Evolutionary conservation across 2,329 filamentous ascomycete species (phyloP).

Genomic region (Alternaria triticina): DNA sequence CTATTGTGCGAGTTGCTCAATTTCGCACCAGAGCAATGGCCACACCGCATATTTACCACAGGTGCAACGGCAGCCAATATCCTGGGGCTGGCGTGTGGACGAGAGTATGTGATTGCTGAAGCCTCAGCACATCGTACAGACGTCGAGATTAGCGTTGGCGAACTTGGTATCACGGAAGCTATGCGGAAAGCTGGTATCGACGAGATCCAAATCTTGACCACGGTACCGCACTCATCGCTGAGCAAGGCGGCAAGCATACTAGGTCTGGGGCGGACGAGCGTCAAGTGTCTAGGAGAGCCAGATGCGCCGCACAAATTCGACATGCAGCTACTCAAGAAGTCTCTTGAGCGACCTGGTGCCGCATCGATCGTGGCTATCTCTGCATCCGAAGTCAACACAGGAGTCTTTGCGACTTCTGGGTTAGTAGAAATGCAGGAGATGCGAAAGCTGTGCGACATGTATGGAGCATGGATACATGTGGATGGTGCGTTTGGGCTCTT

Average conservation of each 20-base stretch:
- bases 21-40: conserved; percentile 64
- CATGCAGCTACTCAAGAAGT: conserved; percentile 66
- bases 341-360: conserved; percentile 60
- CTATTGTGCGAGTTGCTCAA: conserved; percentile 73
- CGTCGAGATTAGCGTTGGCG: conserved; percentile 60
- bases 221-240: conserved; percentile 82
- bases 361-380: conserved; percentile 83
- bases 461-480: conserved; percentile 85
- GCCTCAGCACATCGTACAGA: conserved; percentile 50
- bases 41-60: conserved; percentile 81
- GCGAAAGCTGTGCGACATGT: conserved; percentile 72
- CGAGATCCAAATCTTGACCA: conserved; percentile 78
- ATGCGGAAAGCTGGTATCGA: conserved; percentile 68
- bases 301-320: conserved; percentile 73
- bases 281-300: conserved; percentile 65
- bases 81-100: conserved; percentile 70
- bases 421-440: conserved; percentile 66
- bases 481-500: conserved; percentile 92
- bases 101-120: conserved; percentile 68
- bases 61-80: conserved; percentile 72
- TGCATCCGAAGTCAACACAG: conserved; percentile 89
- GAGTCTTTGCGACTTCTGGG: conserved; percentile 72
- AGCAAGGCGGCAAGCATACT: conserved; percentile 82
- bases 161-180: conserved; percentile 72
- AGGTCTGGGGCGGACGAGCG: conserved; percentile 73